Conservation (phyloP, 345 rosid genomes). For the Corymbia maculata region DNA sequence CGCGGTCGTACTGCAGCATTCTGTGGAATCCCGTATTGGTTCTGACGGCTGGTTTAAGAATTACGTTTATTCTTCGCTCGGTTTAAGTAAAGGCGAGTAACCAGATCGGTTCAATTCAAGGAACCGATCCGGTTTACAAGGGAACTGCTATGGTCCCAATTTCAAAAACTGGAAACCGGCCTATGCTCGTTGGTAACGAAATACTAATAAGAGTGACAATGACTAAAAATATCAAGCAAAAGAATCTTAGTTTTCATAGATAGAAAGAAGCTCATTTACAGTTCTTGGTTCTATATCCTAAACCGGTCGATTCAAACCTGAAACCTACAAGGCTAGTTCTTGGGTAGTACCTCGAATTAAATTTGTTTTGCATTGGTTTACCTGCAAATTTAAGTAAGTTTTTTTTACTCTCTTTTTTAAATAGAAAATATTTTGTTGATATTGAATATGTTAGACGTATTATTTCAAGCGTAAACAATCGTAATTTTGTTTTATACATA, state of each 20-base stretch:
- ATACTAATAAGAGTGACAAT: not conserved
- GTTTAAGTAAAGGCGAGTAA: not conserved
- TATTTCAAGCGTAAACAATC: not conserved
- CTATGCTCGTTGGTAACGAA: fast-evolving
- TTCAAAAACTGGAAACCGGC: fast-evolving
- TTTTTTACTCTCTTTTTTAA: not conserved
- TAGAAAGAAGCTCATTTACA: fast-evolving
- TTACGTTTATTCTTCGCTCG: not conserved
- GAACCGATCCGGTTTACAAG: not conserved
- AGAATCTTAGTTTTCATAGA: fast-evolving
- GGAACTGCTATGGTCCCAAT: fast-evolving
- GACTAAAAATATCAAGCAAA: not conserved
- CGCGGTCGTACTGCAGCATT: not conserved
- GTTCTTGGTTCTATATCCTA: not conserved
- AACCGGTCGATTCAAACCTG: fast-evolving
- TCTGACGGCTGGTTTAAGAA: not conserved
- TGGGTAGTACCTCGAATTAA: fast-evolving
- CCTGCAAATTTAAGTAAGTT: not conserved
- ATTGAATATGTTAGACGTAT: not conserved
- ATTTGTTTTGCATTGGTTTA: fast-evolving
- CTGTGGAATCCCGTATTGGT: not conserved
- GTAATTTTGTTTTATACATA: not conserved
- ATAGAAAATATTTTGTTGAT: not conserved
- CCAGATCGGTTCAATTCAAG: not conserved
- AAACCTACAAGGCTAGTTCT: fast-evolving